Base-by-base conservation (phyloP, 768 basidiomycete genomes). In the Crassisporium funariophilum region DNA sequence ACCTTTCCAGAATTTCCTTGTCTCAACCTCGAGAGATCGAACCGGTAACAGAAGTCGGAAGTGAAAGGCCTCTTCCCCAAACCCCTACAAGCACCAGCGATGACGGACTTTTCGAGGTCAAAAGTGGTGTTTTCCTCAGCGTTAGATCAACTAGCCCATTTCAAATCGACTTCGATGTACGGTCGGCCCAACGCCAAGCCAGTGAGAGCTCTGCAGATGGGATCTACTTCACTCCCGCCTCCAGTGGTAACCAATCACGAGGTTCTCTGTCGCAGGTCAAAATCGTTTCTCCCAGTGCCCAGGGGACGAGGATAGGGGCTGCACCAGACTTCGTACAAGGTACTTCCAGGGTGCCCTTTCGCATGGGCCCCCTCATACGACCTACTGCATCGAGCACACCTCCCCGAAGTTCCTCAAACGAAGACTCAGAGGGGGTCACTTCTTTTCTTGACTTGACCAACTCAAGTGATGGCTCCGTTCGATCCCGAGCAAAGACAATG, bases 81-180 rank as follows among this genome's bases (percentile, higher is more conserved):
- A 41, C 33, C 33, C 47, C 47, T 15, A 42, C 40, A 8, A 48
- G 47, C 37, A 35, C 37, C 8, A 41, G 44, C 27, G 42, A 49
- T 27, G 44, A 45, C 35, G 4, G 47, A 29, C 52, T 17, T 9
- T 48, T 38, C 13, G 45, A 39, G 23, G 54, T 53, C 23, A 41
- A 52, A 44, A 52, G 22, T 46, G 56, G 38, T 3, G 51, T 51
- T 2, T 63, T 69, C 37, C 65, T 76, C 31, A 58, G 58, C 42
- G 66, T 76, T 25, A 68, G 68, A 17, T 56, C 62, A 41, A 65
- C 67, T n/a, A 78, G 75, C 59, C 77, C 79, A 3, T 79, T 79
- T 58, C 64, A 60, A 25, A 60, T 79, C 29, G 73, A 77, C 22
- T 70, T 78, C 36, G 61, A 58, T 16, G 50, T 50, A 31, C 29